Evolutionary conservation across 2,329 filamentous ascomycete species (phyloP).

Genomic region (Pseudogymnoascus sp.): DNA sequence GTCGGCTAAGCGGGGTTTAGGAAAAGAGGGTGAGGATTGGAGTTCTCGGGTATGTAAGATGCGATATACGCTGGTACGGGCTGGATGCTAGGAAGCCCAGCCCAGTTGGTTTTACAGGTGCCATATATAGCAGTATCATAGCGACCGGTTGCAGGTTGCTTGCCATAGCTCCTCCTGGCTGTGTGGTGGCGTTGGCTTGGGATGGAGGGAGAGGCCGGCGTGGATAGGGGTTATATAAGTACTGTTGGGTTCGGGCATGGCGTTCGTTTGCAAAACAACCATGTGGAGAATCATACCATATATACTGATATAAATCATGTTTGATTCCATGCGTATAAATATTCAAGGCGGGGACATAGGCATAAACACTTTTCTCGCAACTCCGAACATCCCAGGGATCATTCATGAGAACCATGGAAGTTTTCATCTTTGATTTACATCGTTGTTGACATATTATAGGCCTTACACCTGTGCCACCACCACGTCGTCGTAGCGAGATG

Average conservation of each 20-base stretch:
- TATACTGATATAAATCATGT: background rate
- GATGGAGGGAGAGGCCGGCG: background rate
- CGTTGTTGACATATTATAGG: too few species aligned
- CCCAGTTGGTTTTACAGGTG: background rate
- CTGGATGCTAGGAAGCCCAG: background rate
- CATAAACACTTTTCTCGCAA: too few species aligned
- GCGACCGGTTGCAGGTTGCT: slow-evolving; percentile 1
- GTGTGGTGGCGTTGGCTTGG: slow-evolving; percentile 4
- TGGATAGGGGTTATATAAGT: slow-evolving; percentile 1
- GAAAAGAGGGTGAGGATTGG: background rate
- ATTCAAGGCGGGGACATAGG: too few species aligned
- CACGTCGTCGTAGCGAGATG: too few species aligned
- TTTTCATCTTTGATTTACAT: too few species aligned
- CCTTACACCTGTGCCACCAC: too few species aligned
- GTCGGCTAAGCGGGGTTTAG: background rate
- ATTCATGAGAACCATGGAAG: too few species aligned
- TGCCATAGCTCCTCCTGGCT: background rate
- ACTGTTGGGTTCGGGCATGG: background rate
- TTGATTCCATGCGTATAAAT: too few species aligned
- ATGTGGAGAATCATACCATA: background rate
- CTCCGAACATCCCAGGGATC: too few species aligned
- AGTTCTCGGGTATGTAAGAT: background rate
- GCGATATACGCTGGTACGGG: slow-evolving; percentile 4
- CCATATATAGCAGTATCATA: slow-evolving; percentile 1
- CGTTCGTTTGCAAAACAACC: slow-evolving; percentile 1